phyloP scores from a whole-genome alignment of 1,284 basidiomycete genomes.

The Peniophora sp. region DNA sequence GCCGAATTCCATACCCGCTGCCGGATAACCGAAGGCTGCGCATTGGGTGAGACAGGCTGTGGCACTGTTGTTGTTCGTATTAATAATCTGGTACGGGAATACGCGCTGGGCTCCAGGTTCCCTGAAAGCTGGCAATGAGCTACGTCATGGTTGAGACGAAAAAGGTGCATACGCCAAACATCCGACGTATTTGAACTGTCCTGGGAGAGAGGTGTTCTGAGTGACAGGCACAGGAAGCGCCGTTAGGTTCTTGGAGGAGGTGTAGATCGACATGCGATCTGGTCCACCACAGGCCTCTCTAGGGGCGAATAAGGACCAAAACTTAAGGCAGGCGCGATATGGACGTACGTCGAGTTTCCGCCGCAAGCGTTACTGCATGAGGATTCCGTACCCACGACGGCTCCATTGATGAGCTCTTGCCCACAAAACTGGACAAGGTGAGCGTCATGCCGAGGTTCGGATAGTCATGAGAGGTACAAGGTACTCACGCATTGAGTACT shows the following conservation, averaged over 20 bases:
- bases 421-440: constrained; percentile 41
- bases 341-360: constrained; percentile 51
- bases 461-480: not conserved
- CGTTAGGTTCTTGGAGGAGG: constrained; percentile 39
- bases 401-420: constrained; percentile 49
- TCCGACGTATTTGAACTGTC: constrained; percentile 55
- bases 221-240: constrained; percentile 50
- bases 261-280: constrained; percentile 64
- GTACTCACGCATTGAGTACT: constrained; percentile 47
- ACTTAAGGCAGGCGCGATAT: not conserved
- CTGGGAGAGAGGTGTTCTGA: constrained; percentile 49
- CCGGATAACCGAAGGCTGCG: constrained; percentile 56
- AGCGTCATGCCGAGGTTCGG: no score
- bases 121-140: constrained; percentile 12
- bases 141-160: not conserved
- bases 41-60: constrained; percentile 57
- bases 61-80: constrained; percentile 53
- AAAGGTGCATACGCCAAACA: constrained; percentile 47
- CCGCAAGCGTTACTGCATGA: constrained; percentile 63
- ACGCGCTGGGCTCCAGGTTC: constrained; percentile 31
- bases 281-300: constrained; percentile 67
- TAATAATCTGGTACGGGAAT: constrained; percentile 54
- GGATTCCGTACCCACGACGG: constrained; percentile 34
- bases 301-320: not conserved
- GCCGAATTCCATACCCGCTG: constrained; percentile 51